A percentile compares a stretch with the other conserved stretches of the same genome.
Evolutionary conservation across 495 filamentous ascomycete species (phyloP).

Genomic region (Glarea lozoyensis): DNA sequence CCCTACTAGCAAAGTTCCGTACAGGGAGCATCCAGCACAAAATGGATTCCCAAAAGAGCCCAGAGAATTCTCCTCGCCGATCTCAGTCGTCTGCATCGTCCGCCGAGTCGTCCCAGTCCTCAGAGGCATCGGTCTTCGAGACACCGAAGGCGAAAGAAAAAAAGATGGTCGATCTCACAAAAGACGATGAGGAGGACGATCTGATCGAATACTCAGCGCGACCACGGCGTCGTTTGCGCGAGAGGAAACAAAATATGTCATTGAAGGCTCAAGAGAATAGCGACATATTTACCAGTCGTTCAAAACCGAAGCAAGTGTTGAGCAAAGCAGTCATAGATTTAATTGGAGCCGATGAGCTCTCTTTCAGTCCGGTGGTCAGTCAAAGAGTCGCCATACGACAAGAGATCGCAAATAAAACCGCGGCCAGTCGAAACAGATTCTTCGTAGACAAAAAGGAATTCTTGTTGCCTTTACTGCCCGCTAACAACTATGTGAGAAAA

Average conservation of each 20-base stretch:
- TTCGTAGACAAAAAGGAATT: conserved; percentile 40
- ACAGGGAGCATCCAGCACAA: conserved; percentile 17
- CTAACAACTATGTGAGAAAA: conserved; percentile 42
- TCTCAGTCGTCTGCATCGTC: conserved; percentile 1
- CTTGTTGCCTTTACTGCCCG: conserved; percentile 45
- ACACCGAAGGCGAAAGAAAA: conserved; percentile 5
- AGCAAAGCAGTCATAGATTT: conserved; percentile 3
- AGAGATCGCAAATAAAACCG: conserved; percentile 38
- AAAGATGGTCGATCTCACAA: neutral
- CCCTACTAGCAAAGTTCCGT: conserved; percentile 15
- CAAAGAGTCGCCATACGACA: conserved; percentile 32
- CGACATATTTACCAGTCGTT: neutral
- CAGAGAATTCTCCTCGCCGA: neutral
- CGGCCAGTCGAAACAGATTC: conserved; percentile 38
- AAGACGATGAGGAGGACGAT: conserved; percentile 11
- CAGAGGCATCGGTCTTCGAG: neutral
- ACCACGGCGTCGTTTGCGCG: conserved; percentile 1
- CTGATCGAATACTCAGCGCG: conserved; percentile 5
- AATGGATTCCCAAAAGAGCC: conserved; percentile 10
- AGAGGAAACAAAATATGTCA: conserved; percentile 11
- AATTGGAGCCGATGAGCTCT: conserved; percentile 7
- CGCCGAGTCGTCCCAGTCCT: conserved; percentile 3
- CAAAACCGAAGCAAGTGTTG: conserved; percentile 4
- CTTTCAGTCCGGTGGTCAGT: conserved; percentile 14
- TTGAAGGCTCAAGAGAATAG: conserved; percentile 17